Evolutionary conservation across 306 rosid genomes (phyloP), one percentile per base, ranked within the genome.

Genomic region (Neltuma alba): DNA sequence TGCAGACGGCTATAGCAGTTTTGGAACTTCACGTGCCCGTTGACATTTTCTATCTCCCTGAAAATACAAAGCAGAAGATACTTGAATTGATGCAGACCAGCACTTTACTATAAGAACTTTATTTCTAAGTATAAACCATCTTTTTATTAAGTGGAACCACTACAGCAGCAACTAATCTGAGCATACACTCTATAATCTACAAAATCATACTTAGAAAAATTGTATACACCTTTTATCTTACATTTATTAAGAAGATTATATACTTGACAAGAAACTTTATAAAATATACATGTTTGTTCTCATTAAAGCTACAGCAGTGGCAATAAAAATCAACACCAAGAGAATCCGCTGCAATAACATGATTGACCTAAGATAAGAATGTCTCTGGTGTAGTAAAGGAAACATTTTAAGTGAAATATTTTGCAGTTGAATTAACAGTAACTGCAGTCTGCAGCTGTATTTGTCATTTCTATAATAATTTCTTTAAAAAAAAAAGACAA

Each of bases 1-100:
- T 91, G 87, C 86, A 91, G 87, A 15, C 74, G 79, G 77, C 89
- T 91, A 73, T 91, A 95, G 84, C 84, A 89, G 68, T 95, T 90
- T 84, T 83, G 91, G 86, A 95, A 90, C 84, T 84, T 89, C 84
- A 91, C 91, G 44, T 87, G 91, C 34, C 99, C 99, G 79, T 85
- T 80, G 81, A 86, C 95, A 79, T 92, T 92, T 86, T 87, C 96
- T 88, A 92, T 89, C 89, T 86, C 97, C 86, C 99, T 95, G 76
- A 78, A 79, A 81, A 64, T 74, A 58, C 52, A 66, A 69, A 79
- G 76, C 31, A 61, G 27, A 79, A 28, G 58, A 47, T 70, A 21
- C 47, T 57, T 45, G 45, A 76, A 48, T 66, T 31, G 65, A 72
- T 33, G 55, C 61, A 77, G 44, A 80, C 61, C 28, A 41, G 21